A percentile compares a stretch with the other conserved stretches of the same genome.
These are phyloP conservation scores for Microstegium vimineum DNA, from an alignment of 176 grass and related monocot genomes.

Conservation along the genomic window DNA sequence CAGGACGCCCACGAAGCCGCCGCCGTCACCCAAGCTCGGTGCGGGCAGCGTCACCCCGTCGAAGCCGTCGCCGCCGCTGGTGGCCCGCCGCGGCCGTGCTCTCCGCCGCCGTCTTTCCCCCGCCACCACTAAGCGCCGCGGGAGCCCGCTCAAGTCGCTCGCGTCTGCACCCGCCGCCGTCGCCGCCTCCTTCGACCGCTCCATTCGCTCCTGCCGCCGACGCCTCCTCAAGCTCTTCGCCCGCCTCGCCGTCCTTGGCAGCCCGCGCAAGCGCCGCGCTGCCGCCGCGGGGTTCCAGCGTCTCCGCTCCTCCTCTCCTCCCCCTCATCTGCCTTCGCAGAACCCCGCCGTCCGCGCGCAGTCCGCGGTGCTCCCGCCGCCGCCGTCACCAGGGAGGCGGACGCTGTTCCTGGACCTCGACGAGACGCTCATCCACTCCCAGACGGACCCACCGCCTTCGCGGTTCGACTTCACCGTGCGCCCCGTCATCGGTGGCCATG, in stretches of 20 bases:
- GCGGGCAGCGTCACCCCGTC: constrained; percentile 12
- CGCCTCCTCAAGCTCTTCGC: constrained; percentile 80
- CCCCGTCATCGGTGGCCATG: constrained; percentile 60
- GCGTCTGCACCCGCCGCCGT: constrained; percentile 26
- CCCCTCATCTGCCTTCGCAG: not conserved
- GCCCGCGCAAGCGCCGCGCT: constrained; percentile 38
- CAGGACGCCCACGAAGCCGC: constrained; percentile 61
- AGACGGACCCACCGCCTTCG: constrained; percentile 53
- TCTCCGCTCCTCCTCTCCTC: constrained; percentile 36
- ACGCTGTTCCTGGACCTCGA: constrained; percentile 90
- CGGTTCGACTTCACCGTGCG: constrained; percentile 76
- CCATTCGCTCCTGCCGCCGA: constrained; percentile 70
- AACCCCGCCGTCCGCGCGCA: not conserved
- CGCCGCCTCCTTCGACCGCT: constrained; percentile 46
- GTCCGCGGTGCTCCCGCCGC: constrained; percentile 36
- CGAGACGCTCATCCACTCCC: constrained; percentile 86
- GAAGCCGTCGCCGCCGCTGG: constrained; percentile 20
- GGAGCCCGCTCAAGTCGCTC: constrained; percentile 43
- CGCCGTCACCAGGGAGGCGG: constrained; percentile 40
- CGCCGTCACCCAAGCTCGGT: constrained; percentile 15
- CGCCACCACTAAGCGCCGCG: constrained; percentile 23
- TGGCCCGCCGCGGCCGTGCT: not conserved
- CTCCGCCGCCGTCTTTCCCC: not conserved
- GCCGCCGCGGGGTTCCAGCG: constrained; percentile 49
- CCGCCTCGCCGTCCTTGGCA: constrained; percentile 46